Evolutionary conservation across 2,329 filamentous ascomycete species (phyloP), one percentile per base, ranked within the genome.

Genomic region (Verticillium zaregamsianum): DNA sequence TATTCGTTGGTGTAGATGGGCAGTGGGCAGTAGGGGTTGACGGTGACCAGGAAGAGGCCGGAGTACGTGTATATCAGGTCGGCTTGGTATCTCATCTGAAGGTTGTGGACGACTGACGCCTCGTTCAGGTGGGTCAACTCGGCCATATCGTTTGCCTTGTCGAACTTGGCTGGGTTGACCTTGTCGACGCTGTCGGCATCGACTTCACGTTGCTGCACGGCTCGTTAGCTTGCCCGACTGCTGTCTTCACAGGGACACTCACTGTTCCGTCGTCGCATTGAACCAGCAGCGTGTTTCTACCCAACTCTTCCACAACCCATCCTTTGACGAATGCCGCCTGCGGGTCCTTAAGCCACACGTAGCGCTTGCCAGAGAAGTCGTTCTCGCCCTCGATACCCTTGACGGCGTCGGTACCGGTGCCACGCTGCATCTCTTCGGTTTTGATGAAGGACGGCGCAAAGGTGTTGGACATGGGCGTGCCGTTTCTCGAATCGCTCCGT

Each of bases 11-110:
- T 92, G 76, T 99, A 99, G 63, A 99, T 99, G 3, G 96, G 92
- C 11, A 99, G 79, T 2, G 93, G 88, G 66, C 93, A 96, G 77
- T 99, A 99, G 0, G 96, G 95, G 73, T 99, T 99, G 65, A 99
- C 91, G 0, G 96, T 96, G 57, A 99, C 95, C 71, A 99, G 81
- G 79, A 99, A 99, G 49, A 99, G 83, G 0, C 95, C 95, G 0
- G 95, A 99, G 75, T 99, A 99, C 25, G 95, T 99, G 80, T 96
- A 99, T 68, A 99, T 99, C 64, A 99, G 80, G 77, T 99, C 95
- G 55, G 95, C 86, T 75, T 97, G 92, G 74, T 99, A 99, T 76
- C 95, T 85, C 82, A 92, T 94, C 68, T 96, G 90, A 62, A 99
- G 84, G 73, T 99, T 99, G 79, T 99, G 93, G 59, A 99, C 93